Evolutionary conservation across 331 rosid genomes (phyloP).

Genomic region (Quercus lobata): DNA sequence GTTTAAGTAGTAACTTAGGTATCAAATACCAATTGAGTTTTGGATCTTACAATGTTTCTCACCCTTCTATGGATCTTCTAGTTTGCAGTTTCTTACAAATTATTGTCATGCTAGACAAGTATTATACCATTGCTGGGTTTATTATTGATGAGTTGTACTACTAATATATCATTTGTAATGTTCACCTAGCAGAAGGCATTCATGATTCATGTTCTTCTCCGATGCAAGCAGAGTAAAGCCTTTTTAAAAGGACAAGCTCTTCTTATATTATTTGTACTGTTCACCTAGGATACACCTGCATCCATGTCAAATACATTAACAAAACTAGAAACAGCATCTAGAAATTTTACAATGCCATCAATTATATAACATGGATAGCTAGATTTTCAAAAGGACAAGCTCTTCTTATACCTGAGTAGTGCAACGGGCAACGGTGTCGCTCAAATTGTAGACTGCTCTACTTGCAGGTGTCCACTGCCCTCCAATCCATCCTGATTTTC

Average conservation of each 20-base stretch:
- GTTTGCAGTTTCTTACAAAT: neutral
- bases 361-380: neutral
- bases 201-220: neutral
- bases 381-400: neutral
- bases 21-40: neutral
- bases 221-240: neutral
- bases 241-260: neutral
- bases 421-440: constrained; percentile 78
- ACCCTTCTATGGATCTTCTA: neutral
- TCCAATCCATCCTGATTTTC: constrained; percentile 65
- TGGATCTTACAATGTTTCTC: neutral
- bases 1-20: neutral
- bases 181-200: neutral
- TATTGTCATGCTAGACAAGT: no score
- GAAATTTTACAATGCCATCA: neutral
- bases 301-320: neutral
- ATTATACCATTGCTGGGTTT: no score
- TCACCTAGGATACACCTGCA: constrained; percentile 64
- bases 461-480: constrained; percentile 91
- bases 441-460: constrained; percentile 70
- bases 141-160: no score
- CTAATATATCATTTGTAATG: neutral
- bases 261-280: neutral
- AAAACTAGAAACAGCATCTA: neutral
- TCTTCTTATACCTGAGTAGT: constrained; percentile 57